Base-by-base conservation (phyloP, 371 early-diverging fungal species). In the Haplosporangium sp. region DNA sequence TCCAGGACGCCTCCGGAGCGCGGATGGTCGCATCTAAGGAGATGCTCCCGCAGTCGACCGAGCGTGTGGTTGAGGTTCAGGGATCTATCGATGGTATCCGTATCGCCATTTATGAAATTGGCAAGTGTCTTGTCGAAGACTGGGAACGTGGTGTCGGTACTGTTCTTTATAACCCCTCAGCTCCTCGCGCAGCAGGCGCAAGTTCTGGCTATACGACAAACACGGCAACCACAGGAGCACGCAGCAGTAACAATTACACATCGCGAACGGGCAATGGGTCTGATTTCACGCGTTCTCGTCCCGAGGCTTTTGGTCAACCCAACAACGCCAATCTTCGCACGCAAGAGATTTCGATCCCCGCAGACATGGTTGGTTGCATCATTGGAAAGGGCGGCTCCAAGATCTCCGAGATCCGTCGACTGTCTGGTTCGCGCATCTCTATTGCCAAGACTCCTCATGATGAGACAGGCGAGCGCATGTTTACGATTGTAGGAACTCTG, bases 361-460 rank as follows among this genome's bases (percentile, higher is more conserved):
- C 88, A 61, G 95, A 96, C 80, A 93, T 95, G 93, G 96, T 96
- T 51, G 97, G 98, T 23, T 93, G 95, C 71, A 93, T 97, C 67
- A 97, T 97, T 71, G 98, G 98, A 71, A 95, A 94, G 82, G 91
- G 87, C 18, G 98, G 98, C 16, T 81, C 88, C 41, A 93, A 93
- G 77, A 97, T 98, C 69, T 93, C 95, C 52, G 96, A 96, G 81
- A 94, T 97, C 65, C 92, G 97, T 61, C 87, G 90, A 46, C 77
- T 90, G 37, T 92, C 94, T n/a, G 96, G 96, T 14, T 92, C 95
- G 57, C 87, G 92, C 69, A 94, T 97, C 68, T 91, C 91, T 55
- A 93, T 96, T 80, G 93, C 93, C 57, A 93, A 93, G 81, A 85
- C 86, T 0, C 89, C 92, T 8, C 91, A 92, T 73, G 91, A 92